Evolutionary conservation across 495 filamentous ascomycete genomes (phyloP), one percentile per base, ranked within the genome.

Genomic region (Penicillium canariense): DNA sequence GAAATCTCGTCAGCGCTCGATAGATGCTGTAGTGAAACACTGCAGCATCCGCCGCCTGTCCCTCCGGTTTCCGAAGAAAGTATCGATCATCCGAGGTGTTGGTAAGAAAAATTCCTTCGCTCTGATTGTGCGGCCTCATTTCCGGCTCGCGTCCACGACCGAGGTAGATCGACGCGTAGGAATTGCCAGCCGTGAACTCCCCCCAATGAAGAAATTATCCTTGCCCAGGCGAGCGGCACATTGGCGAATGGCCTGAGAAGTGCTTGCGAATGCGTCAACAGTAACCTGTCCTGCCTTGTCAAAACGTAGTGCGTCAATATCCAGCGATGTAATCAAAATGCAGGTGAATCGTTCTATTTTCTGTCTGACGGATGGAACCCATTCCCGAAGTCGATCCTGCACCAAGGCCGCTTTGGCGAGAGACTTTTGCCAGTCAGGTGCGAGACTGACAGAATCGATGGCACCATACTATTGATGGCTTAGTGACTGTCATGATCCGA

Each of bases 1-100:
- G 68, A 52, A 88, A 87, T 25, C 86, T 73, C 11, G 83, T 85
- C 52, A 89, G 68, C 20, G 74, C 77, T 44, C 86, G 82, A 58
- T 89, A 89, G 5, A 81, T 77, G 11, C 85, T 81, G 60, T 89
- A 89, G 56, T 87, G 84, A 58, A 88, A 89, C 22, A 86, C 85
- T n/a, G 78, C 82, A n/a, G 70, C 81, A 56, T 89, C 86, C 18
- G 88, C 75, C 1, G 82, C 86, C 51, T 73, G 74, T 14, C 83
- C 66, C 4, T 77, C 80, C 31, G 62, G 15, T 8, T 82, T 79
- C 12, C 86, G 85, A 34, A 88, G 64, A 60, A 84, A 87, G 32
- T 71, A 76, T 30, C 77, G 67, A 1, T 72, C 59, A 30, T 69
- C 55, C 4, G 77, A 75, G 32, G 65, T 65, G 50, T 76, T 81